Conservation (phyloP, 192 early-diverging fungal species). For the Rhizophlyctis rosea region DNA sequence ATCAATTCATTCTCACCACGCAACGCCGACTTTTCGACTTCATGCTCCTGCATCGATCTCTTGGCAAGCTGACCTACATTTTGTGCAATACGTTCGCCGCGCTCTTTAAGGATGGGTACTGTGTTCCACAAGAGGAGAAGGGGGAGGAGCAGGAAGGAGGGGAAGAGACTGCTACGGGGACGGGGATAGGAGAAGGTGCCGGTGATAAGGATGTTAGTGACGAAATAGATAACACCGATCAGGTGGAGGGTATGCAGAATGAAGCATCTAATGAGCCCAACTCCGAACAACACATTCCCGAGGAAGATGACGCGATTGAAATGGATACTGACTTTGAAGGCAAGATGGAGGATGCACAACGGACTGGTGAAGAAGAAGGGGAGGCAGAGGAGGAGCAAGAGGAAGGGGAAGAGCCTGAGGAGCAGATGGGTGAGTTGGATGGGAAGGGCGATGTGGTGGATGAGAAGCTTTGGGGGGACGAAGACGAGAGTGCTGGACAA, state of each 20-base stretch:
- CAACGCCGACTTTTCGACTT: constrained; percentile 33
- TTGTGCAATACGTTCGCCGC: constrained; percentile 66
- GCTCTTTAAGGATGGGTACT: constrained; percentile 83
- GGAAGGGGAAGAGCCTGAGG: constrained; percentile 72
- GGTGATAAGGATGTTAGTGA: constrained; percentile 95
- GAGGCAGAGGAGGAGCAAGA: constrained; percentile 72
- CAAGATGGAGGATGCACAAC: constrained; percentile 79
- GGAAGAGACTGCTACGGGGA: constrained; percentile 43
- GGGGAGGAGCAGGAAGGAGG: constrained; percentile 60
- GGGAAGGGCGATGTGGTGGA: constrained; percentile 85
- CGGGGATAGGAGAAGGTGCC: constrained; percentile 92
- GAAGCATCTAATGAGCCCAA: constrained; percentile 48
- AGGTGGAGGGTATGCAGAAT: constrained; percentile 86
- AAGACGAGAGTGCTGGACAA: constrained; percentile 61
- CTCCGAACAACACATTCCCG: constrained; percentile 56
- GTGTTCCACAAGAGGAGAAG: constrained; percentile 67
- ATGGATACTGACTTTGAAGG: constrained; percentile 98
- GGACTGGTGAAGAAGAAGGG: constrained; percentile 61
- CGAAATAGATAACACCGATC: constrained; percentile 95
- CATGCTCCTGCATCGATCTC: constrained; percentile 58
- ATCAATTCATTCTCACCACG: constrained; percentile 61
- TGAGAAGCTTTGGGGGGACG: constrained; percentile 97
- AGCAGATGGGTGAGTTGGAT: constrained; percentile 91
- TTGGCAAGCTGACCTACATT: constrained; percentile 70
- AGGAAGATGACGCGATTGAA: constrained; percentile 89